Conservation (phyloP, 352 stramenopile genomes). For the Globisporangium uncinulatum region DNA sequence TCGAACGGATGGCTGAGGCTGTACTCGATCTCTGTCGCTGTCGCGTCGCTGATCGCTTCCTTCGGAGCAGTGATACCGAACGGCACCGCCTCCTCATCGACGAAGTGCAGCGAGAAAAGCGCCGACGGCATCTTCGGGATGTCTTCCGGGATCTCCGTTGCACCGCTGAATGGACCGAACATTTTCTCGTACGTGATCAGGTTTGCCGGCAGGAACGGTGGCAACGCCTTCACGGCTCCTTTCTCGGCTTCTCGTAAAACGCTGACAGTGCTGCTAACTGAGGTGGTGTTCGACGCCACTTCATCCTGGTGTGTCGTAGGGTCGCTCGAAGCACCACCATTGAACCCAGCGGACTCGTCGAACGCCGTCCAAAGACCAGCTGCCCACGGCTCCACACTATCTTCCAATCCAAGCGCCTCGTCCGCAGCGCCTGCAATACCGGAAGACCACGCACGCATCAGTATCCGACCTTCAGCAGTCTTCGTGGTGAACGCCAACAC, state of each 20-base stretch:
- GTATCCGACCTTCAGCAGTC: background rate
- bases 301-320: slow-evolving; percentile 18
- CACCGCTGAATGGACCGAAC: slow-evolving; percentile 33
- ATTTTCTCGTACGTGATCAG: slow-evolving; percentile 54
- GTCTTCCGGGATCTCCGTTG: slow-evolving; percentile 36
- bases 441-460: background rate
- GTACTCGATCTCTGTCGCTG: slow-evolving; percentile 20
- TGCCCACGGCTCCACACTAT: slow-evolving; percentile 92
- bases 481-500: no score
- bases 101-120: slow-evolving; percentile 37
- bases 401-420: slow-evolving; percentile 92
- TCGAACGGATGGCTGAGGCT: slow-evolving; percentile 46
- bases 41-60: background rate
- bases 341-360: slow-evolving; percentile 23
- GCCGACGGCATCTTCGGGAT: slow-evolving; percentile 51
- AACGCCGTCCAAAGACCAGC: slow-evolving; percentile 51
- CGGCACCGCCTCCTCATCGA: slow-evolving; percentile 14
- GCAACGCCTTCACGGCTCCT: background rate
- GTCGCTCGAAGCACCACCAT: slow-evolving; percentile 13
- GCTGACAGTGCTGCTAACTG: background rate
- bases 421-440: slow-evolving; percentile 71
- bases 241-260: background rate
- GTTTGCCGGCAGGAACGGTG: slow-evolving; percentile 29
- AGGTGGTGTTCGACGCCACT: background rate
- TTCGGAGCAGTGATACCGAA: background rate